A percentile compares a stretch with the other conserved stretches of the same genome.
phyloP scores from a whole-genome alignment of 371 early-diverging fungal genomes.

The Mortierella polycephala region DNA sequence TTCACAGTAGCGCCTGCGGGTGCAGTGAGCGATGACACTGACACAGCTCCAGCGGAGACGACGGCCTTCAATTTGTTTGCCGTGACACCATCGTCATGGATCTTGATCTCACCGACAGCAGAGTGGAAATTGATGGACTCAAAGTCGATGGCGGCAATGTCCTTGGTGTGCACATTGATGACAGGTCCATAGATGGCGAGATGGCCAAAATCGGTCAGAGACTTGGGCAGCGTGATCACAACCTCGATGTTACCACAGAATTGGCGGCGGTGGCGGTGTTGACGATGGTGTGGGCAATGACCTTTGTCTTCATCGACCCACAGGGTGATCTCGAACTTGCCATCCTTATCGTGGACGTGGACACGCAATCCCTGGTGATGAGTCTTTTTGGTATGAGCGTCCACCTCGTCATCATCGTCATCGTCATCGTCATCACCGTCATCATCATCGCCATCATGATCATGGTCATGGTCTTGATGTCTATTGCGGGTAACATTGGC shows the following conservation, averaged over 20 bases:
- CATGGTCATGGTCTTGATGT: neutral
- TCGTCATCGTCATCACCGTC: neutral
- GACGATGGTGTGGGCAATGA: neutral
- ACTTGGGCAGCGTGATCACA: conserved; percentile 10
- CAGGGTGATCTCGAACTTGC: neutral
- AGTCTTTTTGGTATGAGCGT: conserved; percentile 1
- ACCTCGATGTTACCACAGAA: conserved; percentile 21
- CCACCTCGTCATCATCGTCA: neutral
- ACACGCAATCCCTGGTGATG: conserved; percentile 8
- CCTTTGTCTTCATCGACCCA: conserved; percentile 6
- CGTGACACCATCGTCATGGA: conserved; percentile 1
- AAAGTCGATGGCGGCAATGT: conserved; percentile 11
- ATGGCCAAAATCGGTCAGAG: conserved; percentile 10
- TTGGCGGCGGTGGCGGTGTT: conserved; percentile 1
- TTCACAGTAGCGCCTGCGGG: conserved; percentile 9
- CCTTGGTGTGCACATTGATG: conserved; percentile 4
- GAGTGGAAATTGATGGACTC: neutral
- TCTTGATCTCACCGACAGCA: conserved; percentile 1
- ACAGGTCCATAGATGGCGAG: conserved; percentile 7
- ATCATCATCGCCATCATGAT: neutral
- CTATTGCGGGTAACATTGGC: conserved; percentile 2
- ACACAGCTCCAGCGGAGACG: conserved; percentile 1
- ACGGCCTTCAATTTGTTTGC: neutral
- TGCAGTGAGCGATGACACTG: conserved; percentile 1
- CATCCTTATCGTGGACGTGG: conserved; percentile 1